These are phyloP conservation scores for Pulicaria dysenterica DNA, from an alignment of 129 eudicot species.

Conservation along the genomic window DNA sequence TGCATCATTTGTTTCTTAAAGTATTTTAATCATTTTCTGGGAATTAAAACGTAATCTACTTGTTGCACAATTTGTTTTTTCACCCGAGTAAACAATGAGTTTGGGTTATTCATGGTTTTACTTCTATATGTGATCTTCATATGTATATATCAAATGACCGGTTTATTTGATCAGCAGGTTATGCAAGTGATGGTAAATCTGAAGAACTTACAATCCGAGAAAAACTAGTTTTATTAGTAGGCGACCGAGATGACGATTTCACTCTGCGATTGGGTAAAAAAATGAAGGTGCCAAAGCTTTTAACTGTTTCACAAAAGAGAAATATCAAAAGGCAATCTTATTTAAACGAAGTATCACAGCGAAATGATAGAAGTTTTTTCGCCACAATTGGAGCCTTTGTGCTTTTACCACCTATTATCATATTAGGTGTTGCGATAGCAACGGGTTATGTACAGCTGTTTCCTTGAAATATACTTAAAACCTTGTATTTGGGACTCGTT, in stretches of 20 bases:
- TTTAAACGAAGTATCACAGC: conserved; percentile 76
- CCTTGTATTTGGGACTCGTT: conserved; percentile 15
- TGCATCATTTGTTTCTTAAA: background rate
- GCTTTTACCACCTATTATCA: conserved; percentile 74
- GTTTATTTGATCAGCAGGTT: conserved; percentile 41
- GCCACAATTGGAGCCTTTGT: conserved; percentile 94
- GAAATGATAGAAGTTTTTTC: conserved; percentile 81
- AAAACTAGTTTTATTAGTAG: conserved; percentile 67
- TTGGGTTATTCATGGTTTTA: background rate
- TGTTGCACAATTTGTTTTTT: background rate
- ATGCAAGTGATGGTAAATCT: conserved; percentile 52
- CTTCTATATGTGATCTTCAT: background rate
- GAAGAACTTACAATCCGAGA: conserved; percentile 61
- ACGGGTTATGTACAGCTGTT: conserved; percentile 93
- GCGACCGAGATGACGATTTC: conserved; percentile 79
- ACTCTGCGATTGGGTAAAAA: conserved; percentile 77
- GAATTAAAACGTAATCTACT: background rate
- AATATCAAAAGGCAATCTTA: conserved; percentile 82
- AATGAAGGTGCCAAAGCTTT: conserved; percentile 72
- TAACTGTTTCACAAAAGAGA: conserved; percentile 86
- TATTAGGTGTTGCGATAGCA: conserved; percentile 76
- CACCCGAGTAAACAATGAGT: background rate
- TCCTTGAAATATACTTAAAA: conserved; percentile 49
- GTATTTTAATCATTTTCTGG: background rate
- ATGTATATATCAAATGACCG: conserved; percentile 12